Evolutionary conservation across 495 filamentous ascomycete species (phyloP).

Genomic region (Aspergillus leporis): DNA sequence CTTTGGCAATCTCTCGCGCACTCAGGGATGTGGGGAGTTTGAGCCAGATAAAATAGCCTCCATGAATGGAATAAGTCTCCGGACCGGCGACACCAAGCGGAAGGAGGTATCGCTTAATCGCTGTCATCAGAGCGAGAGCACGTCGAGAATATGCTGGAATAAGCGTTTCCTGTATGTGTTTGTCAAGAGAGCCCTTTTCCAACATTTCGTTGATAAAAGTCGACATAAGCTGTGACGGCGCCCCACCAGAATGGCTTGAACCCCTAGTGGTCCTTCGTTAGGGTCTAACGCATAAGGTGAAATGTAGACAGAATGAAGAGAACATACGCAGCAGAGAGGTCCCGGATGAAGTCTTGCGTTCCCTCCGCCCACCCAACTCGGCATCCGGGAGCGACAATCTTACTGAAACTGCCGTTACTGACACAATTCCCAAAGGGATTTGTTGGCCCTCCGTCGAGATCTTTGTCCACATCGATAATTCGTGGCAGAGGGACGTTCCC

Average conservation of each 20-base stretch:
- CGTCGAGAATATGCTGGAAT: constrained; percentile 50
- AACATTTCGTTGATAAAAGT: constrained; percentile 61
- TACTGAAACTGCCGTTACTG: constrained; percentile 73
- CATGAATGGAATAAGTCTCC: constrained; percentile 45
- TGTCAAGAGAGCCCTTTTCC: constrained; percentile 39
- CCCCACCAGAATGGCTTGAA: constrained; percentile 64
- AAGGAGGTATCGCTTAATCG: constrained; percentile 50
- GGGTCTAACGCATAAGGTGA: constrained; percentile 2
- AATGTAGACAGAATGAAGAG: constrained; percentile 23
- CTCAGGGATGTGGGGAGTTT: constrained; percentile 46
- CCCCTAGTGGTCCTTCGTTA: constrained; percentile 39
- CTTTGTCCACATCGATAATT: constrained; percentile 64
- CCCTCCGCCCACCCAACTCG: constrained; percentile 73
- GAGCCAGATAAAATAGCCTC: constrained; percentile 73
- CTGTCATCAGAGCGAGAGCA: constrained; percentile 44
- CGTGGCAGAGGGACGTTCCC: constrained; percentile 49
- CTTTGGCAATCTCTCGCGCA: constrained; percentile 45
- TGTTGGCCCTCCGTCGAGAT: constrained; percentile 39
- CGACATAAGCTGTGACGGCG: constrained; percentile 65
- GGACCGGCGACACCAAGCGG: constrained; percentile 54
- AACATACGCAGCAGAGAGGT: constrained; percentile 54
- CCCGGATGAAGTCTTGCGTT: constrained; percentile 54
- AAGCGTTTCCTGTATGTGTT: constrained; percentile 45
- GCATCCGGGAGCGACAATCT: constrained; percentile 66
- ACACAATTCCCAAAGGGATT: constrained; percentile 63